phyloP scores from a whole-genome alignment of 1,139 yeast species.

The Suhomyces kunorum region DNA sequence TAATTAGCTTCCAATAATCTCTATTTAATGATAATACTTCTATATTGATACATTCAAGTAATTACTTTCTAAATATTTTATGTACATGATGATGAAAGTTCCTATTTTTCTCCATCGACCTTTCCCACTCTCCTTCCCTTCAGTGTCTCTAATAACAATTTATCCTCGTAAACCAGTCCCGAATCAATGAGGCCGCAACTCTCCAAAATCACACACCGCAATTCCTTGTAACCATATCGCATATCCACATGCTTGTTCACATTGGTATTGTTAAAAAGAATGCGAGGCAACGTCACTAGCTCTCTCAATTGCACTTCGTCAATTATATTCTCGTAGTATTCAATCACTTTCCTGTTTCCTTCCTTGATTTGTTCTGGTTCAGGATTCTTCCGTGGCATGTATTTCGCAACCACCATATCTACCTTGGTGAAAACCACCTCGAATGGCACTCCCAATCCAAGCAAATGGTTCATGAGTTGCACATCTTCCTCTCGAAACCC shows the following conservation, averaged over 20 bases:
- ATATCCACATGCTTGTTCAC: slow-evolving; percentile 23
- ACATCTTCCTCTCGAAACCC: slow-evolving; percentile 63
- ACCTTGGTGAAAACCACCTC: slow-evolving; percentile 77
- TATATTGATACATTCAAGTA: background rate
- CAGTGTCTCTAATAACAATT: background rate
- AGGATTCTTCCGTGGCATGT: slow-evolving; percentile 18
- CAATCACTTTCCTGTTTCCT: slow-evolving; percentile 28
- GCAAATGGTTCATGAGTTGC: slow-evolving; percentile 51
- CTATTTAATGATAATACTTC: too few relatives aligned
- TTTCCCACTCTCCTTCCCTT: slow-evolving; percentile 3
- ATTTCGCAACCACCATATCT: slow-evolving; percentile 49
- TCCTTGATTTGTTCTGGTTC: slow-evolving; percentile 15
- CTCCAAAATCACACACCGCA: slow-evolving; percentile 36
- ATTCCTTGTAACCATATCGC: slow-evolving; percentile 39
- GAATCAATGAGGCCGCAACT: slow-evolving; percentile 30
- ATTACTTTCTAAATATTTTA: slow-evolving; percentile 2
- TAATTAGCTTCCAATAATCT: too few relatives aligned
- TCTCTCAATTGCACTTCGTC: slow-evolving; percentile 25
- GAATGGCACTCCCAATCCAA: slow-evolving; percentile 60
- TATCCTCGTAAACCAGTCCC: slow-evolving; percentile 3
- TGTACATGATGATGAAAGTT: too few relatives aligned
- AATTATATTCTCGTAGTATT: slow-evolving; percentile 26
- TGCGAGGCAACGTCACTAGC: slow-evolving; percentile 31
- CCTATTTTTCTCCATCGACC: background rate
- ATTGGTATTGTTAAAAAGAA: slow-evolving; percentile 39